phyloP scores from a whole-genome alignment of 1,139 yeast genomes.

The Candida albicans region DNA sequence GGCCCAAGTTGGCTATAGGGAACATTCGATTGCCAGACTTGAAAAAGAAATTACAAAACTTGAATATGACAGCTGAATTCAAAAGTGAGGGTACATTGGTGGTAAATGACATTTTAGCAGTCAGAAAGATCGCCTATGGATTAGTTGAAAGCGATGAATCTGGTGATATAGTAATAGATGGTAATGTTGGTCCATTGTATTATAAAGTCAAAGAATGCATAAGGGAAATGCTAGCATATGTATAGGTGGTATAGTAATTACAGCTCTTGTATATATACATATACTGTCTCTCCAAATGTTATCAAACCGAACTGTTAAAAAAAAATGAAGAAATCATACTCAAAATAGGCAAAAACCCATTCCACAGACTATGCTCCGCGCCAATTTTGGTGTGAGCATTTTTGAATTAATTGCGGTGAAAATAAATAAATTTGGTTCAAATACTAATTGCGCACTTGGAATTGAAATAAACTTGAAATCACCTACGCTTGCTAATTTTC shows the following conservation, averaged over 20 bases:
- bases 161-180: conserved; percentile 84
- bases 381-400: no score
- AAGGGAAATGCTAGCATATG: conserved; percentile 78
- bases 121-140: conserved; percentile 61
- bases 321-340: no score
- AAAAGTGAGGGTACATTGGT: conserved; percentile 92
- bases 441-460: no score
- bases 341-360: no score
- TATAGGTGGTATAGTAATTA: conserved; percentile 23
- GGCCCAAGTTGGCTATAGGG: conserved; percentile 71
- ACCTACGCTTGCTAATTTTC: not conserved
- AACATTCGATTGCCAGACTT: conserved; percentile 84
- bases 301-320: no score
- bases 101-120: conserved; percentile 73
- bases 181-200: conserved; percentile 72
- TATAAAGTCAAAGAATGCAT: conserved; percentile 78
- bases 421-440: no score
- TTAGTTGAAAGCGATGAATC: conserved; percentile 50
- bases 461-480: not conserved
- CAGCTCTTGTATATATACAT: no score
- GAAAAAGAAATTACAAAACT: conserved; percentile 57
- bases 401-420: no score
- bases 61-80: conserved; percentile 78
- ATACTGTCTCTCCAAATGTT: no score
- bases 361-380: no score